phyloP scores from a whole-genome alignment of 495 filamentous ascomycete genomes.

The Xylaria bambusicola region DNA sequence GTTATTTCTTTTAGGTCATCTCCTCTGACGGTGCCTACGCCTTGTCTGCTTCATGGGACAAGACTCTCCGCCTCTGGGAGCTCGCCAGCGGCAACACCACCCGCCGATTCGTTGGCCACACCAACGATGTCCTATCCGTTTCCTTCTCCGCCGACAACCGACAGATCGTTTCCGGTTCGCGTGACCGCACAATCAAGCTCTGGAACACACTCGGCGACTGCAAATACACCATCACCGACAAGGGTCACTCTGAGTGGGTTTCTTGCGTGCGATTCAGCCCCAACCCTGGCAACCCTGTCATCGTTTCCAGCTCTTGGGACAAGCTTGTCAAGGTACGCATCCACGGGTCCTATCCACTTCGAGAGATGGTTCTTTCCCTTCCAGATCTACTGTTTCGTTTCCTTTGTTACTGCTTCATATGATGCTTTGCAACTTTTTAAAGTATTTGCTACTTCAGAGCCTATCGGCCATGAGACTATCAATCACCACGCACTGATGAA shows the following conservation, averaged over 20 bases:
- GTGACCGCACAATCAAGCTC: conserved; percentile 98
- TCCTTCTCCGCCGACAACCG: conserved; percentile 99
- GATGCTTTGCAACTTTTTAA: conserved; percentile 82
- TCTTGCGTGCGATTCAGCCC: conserved; percentile 99
- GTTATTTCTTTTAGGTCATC: conserved; percentile 73
- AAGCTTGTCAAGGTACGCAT: conserved; percentile 97
- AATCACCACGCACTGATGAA: conserved; percentile 86
- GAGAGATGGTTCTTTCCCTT: not conserved
- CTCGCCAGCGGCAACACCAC: conserved; percentile 94
- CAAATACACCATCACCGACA: conserved; percentile 99
- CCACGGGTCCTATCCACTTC: no score
- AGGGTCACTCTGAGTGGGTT: conserved; percentile 99
- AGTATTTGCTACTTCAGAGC: conserved; percentile 99
- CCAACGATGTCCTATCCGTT: conserved; percentile 98
- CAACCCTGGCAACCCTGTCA: conserved; percentile 99
- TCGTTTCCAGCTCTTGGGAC: conserved; percentile 98
- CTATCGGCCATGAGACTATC: conserved; percentile 94
- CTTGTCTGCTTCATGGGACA: conserved; percentile 98
- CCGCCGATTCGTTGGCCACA: conserved; percentile 97
- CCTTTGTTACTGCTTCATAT: conserved; percentile 45
- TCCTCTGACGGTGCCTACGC: conserved; percentile 99
- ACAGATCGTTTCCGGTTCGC: conserved; percentile 98
- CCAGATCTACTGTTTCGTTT: not conserved
- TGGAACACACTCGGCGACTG: conserved; percentile 99
- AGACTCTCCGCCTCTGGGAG: conserved; percentile 99